phyloP scores from a whole-genome alignment of 768 basidiomycete species.

The Termitomyces sp. region DNA sequence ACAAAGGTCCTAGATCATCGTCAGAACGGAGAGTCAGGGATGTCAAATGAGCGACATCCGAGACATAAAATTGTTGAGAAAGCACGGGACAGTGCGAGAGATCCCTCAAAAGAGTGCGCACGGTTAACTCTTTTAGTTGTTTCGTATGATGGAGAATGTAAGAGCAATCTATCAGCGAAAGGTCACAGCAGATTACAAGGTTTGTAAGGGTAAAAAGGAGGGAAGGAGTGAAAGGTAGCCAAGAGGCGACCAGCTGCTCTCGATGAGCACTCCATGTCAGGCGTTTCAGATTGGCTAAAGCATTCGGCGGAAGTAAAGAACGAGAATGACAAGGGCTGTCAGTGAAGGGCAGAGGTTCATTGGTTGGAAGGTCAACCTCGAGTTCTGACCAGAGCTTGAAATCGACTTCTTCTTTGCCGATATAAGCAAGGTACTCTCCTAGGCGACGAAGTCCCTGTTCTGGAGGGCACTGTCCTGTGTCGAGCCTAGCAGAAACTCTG shows the following conservation, averaged over 20 bases:
- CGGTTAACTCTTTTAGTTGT: neutral
- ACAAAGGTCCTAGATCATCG: neutral
- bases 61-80: neutral
- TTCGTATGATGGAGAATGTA: neutral
- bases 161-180: neutral
- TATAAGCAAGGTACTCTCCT: neutral
- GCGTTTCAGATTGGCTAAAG: neutral
- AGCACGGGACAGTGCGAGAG: neutral
- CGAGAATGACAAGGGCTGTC: neutral
- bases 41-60: neutral
- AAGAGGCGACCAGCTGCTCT: constrained; percentile 3
- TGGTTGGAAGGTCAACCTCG: neutral
- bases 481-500: neutral
- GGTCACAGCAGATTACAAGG: neutral
- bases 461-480: neutral
- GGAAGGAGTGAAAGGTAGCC: constrained; percentile 6
- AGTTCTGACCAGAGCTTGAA: neutral
- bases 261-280: constrained; percentile 6
- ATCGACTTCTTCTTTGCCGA: neutral
- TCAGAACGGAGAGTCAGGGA: neutral
- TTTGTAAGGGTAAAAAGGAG: constrained; percentile 3
- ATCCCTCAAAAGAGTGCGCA: neutral
- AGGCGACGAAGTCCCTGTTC: neutral
- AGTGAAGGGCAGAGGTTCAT: neutral
- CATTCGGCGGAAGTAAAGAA: neutral